These are phyloP conservation scores for Fusarium equiseti DNA, from an alignment of 2,329 filamentous ascomycete genomes.

Conservation along the genomic window DNA sequence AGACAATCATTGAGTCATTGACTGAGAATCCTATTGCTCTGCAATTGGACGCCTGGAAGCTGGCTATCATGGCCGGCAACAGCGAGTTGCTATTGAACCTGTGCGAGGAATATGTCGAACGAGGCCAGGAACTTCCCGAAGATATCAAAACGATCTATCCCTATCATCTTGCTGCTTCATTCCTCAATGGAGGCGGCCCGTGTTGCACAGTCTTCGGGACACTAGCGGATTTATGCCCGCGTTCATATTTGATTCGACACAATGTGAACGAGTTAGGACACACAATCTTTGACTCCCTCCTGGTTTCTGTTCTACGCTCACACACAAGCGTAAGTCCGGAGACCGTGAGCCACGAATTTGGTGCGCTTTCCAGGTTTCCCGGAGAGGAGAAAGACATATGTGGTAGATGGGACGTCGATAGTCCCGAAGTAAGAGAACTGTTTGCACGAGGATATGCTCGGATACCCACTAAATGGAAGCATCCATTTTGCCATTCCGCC, in stretches of 20 bases:
- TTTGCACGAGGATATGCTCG: too few relatives aligned
- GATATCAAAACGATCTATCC: neutral
- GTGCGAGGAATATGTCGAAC: fast-evolving
- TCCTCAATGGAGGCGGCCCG: neutral
- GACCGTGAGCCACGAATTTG: constrained; percentile 6
- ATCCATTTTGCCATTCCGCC: constrained; percentile 24
- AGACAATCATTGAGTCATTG: neutral
- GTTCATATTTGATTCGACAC: neutral
- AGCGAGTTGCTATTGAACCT: neutral
- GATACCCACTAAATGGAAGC: too few relatives aligned
- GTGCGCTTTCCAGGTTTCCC: constrained; percentile 1
- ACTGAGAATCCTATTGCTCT: neutral
- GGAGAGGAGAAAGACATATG: constrained; percentile 33
- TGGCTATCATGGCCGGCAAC: constrained; percentile 29
- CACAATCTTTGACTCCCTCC: constrained; percentile 9
- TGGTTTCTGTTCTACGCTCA: constrained; percentile 10
- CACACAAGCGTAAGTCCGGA: neutral
- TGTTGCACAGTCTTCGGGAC: neutral
- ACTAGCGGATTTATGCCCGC: fast-evolving
- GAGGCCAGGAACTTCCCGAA: fast-evolving
- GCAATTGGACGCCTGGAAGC: constrained; percentile 12
- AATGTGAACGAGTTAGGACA: constrained; percentile 15
- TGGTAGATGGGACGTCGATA: constrained; percentile 22
- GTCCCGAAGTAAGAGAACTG: too few relatives aligned
- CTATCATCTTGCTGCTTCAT: constrained; percentile 22